Base-by-base conservation (phyloP, 2,329 filamentous ascomycete species). In the Fusarium cyanostomum region DNA sequence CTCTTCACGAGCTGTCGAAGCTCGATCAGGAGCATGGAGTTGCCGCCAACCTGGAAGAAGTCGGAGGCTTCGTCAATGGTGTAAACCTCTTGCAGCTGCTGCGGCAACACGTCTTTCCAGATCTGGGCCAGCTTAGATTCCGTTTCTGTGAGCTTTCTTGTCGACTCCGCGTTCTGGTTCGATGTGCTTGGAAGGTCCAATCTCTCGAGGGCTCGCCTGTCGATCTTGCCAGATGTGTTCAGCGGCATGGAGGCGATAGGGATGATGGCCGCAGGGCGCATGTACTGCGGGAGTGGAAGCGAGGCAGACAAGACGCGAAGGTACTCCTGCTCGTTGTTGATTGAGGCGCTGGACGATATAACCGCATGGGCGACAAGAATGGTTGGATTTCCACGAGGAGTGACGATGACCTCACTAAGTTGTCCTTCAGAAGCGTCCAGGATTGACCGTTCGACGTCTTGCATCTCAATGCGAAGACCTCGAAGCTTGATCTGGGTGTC, bases 401-500 rank as follows among this genome's bases (percentile, higher is more conserved):
- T n/a, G n/a, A n/a, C n/a, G n/a, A n/a, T n/a, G n/a, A n/a, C n/a
- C n/a, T n/a, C n/a, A n/a, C n/a, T n/a, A n/a, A n/a, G n/a, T n/a
- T n/a, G n/a, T 27, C 34, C 30, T 38, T 38, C n/a, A 2, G 46
- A 39, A 0, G 45, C 34, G 3, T 13, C 24, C 8, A 11, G 16
- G 18, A 45, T 41, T 24, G 15, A 12, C 7, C 24, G 26, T 12
- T 21, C 26, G 11, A 70, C 43, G 3, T 85, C 83, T 9, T 71
- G 64, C 1, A 85, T 69, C 9, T 85, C 82, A 18, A 84, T 76
- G 3, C 79, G 73, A 8, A 79, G 39, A 3, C 80, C 80, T 8
- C 74, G 71, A 3, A 84, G 66, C 64, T 83, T 83, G 57, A 83
- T 68, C 39, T 80, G 75, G 1, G 74, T 77, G 56, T 82, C 78